phyloP scores from a whole-genome alignment of 345 rosid genomes.

The Ricinus communis region DNA sequence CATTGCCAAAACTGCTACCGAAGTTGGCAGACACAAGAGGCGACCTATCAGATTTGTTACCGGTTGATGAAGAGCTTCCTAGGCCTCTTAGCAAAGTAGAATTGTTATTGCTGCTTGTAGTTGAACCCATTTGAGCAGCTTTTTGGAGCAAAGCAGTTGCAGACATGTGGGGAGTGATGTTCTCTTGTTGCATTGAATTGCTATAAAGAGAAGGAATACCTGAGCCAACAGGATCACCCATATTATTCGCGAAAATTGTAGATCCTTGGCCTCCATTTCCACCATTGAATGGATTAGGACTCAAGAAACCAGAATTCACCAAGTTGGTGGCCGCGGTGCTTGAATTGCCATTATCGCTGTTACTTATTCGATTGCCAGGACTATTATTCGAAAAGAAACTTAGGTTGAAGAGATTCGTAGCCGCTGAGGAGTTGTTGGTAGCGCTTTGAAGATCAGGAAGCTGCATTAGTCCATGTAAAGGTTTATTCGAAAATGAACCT shows the following conservation, averaged over 20 bases:
- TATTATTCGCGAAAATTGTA: not conserved
- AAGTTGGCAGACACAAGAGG: constrained; percentile 15
- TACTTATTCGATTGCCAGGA: not conserved
- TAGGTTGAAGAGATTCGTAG: constrained; percentile 14
- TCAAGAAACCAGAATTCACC: constrained; percentile 15
- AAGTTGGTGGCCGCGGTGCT: not conserved
- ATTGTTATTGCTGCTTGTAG: constrained; percentile 8
- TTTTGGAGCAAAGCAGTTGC: constrained; percentile 29
- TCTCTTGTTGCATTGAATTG: constrained; percentile 16
- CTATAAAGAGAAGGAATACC: constrained; percentile 2
- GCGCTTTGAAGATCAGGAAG: constrained; percentile 19
- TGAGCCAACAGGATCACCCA: constrained; percentile 18
- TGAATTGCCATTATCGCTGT: constrained; percentile 3
- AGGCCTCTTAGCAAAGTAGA: constrained; percentile 20
- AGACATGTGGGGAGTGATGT: constrained; percentile 18
- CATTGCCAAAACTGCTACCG: constrained; percentile 12
- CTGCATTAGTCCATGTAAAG: constrained; percentile 25
- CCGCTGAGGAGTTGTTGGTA: not conserved
- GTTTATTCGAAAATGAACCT: constrained; percentile 11
- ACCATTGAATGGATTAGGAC: constrained; percentile 13
- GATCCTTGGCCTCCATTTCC: constrained; percentile 13
- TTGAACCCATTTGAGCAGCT: constrained; percentile 30
- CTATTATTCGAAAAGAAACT: constrained; percentile 17
- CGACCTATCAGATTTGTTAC: constrained; percentile 13
- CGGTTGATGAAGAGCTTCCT: constrained; percentile 5